Evolutionary conservation across 352 stramenopile species (phyloP).

Genomic region (Phytopythium mirpurense): DNA sequence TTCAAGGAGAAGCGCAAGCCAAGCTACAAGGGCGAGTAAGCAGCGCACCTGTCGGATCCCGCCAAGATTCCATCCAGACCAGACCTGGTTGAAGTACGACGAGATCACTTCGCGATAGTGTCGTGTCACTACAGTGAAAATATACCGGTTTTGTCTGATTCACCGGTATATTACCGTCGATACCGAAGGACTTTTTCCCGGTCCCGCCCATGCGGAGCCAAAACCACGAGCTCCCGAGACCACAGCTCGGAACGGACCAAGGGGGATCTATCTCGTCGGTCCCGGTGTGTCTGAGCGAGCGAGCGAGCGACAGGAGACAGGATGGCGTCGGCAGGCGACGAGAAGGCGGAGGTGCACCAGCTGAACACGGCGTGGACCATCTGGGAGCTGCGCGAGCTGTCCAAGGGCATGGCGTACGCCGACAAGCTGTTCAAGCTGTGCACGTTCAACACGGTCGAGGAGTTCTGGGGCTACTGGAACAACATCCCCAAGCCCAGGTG

Average conservation of each 20-base stretch:
- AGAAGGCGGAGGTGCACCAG: conserved; percentile 47
- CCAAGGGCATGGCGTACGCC: conserved; percentile 73
- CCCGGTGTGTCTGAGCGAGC: neutral
- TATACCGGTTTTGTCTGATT: neutral
- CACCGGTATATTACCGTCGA: neutral
- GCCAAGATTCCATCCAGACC: too few species aligned
- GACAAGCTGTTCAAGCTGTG: conserved; percentile 88
- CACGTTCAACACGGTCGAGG: conserved; percentile 80
- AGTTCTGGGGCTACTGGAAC: conserved; percentile 91
- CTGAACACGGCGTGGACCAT: conserved; percentile 83
- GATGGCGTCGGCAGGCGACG: conserved; percentile 42
- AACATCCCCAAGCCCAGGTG: conserved; percentile 88
- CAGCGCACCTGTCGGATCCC: too few species aligned
- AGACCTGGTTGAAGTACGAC: neutral
- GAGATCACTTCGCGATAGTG: neutral
- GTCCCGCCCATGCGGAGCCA: too few species aligned
- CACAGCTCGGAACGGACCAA: neutral
- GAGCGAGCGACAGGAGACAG: conserved; percentile 1
- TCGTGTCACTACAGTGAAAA: neutral
- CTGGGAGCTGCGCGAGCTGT: conserved; percentile 78
- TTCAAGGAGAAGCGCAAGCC: conserved; percentile 93
- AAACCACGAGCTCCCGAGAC: neutral
- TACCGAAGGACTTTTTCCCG: too few species aligned
- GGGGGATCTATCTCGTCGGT: conserved; percentile 2
- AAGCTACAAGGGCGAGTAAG: conserved; percentile 84